phyloP scores from a whole-genome alignment of 495 filamentous ascomycete species.

The Cairneyella variabilis region DNA sequence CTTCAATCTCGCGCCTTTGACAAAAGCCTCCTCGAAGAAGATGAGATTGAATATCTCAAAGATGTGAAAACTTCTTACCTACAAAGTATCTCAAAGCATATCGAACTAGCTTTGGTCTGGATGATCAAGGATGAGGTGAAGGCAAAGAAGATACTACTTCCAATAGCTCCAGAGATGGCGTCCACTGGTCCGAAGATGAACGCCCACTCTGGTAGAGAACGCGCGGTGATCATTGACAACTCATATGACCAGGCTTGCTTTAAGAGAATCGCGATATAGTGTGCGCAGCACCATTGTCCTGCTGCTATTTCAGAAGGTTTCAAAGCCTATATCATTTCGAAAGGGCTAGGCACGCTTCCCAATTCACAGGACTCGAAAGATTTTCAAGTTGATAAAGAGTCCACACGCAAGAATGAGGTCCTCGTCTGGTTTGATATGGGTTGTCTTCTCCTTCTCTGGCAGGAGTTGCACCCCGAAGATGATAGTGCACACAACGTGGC shows the following conservation, averaged over 20 bases:
- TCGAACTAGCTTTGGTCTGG: constrained; percentile 2
- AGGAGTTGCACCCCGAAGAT: neutral
- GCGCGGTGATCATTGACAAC: constrained; percentile 1
- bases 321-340: neutral
- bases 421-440: constrained; percentile 12
- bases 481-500: neutral
- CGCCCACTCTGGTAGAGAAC: neutral
- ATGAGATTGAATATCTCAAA: neutral
- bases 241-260: constrained; percentile 17
- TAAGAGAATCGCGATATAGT: constrained; percentile 9
- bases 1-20: constrained; percentile 5
- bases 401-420: constrained; percentile 14
- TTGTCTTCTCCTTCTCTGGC: constrained; percentile 7
- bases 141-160: neutral
- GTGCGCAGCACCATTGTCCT: constrained; percentile 12
- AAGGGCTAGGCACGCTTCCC: neutral
- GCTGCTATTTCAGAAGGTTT: constrained; percentile 3
- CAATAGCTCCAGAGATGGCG: neutral
- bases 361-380: neutral
- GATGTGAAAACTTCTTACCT: constrained; percentile 2
- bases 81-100: neutral
- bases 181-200: neutral
- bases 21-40: neutral
- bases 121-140: constrained; percentile 7
- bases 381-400: constrained; percentile 4